A percentile compares a stretch with the other conserved stretches of the same genome.
phyloP scores from a whole-genome alignment of 305 asterid genomes.

The Coffea humblotiana region DNA sequence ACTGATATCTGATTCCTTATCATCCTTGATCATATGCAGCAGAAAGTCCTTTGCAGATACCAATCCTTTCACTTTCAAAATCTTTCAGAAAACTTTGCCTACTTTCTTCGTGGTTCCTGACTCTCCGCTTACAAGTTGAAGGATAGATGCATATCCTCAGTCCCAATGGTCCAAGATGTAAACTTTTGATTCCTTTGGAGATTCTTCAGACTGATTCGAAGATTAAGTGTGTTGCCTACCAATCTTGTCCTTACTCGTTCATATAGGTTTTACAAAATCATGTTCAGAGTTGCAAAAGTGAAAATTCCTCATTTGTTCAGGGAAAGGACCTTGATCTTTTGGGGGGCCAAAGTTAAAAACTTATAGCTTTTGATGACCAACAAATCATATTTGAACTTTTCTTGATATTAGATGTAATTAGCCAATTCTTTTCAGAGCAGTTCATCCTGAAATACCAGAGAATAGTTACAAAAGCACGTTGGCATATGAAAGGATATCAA shows the following conservation, averaged over 20 bases:
- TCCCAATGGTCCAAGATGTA: slow-evolving; percentile 11
- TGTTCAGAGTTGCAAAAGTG: not conserved
- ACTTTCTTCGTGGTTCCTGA: slow-evolving; percentile 4
- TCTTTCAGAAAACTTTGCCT: not conserved
- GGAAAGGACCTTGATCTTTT: not conserved
- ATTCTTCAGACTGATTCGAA: not conserved
- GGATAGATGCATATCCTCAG: not conserved
- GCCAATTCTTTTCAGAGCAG: not conserved
- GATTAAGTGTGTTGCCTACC: not conserved
- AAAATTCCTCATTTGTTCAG: not conserved
- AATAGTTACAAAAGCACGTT: not conserved
- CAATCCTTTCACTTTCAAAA: slow-evolving; percentile 19
- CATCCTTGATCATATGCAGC: slow-evolving; percentile 17
- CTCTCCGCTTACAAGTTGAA: slow-evolving; percentile 22
- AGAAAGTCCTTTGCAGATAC: not conserved
- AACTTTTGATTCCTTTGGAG: not conserved
- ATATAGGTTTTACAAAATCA: not conserved
- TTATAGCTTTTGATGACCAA: not conserved
- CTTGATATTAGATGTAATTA: not conserved
- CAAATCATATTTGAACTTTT: not conserved
- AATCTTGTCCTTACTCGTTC: not conserved
- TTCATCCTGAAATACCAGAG: not conserved
- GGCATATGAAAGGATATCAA: not conserved
- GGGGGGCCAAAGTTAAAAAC: not conserved
- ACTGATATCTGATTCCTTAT: slow-evolving; percentile 31